Conservation (phyloP, 2,329 filamentous ascomycete genomes). For the Talaromyces sp. region DNA sequence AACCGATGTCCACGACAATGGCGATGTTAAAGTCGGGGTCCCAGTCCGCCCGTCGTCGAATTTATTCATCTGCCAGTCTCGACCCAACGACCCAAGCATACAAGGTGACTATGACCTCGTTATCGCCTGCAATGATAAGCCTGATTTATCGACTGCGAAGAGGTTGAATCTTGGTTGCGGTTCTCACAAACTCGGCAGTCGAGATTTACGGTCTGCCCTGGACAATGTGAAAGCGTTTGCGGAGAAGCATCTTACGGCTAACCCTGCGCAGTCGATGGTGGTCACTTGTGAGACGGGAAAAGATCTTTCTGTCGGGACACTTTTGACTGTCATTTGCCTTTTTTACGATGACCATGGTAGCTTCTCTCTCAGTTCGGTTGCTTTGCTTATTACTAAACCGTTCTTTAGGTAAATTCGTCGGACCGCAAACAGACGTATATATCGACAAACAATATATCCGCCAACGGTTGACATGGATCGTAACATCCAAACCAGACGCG, state of each 20-base stretch:
- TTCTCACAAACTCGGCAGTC: slow-evolving; percentile 73
- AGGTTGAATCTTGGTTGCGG: slow-evolving; percentile 62
- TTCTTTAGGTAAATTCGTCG: slow-evolving; percentile 33
- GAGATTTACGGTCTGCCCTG: slow-evolving; percentile 74
- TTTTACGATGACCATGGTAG: slow-evolving; percentile 66
- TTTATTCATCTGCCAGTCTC: slow-evolving; percentile 39
- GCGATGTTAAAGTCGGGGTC: slow-evolving; percentile 22
- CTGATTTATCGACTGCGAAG: slow-evolving; percentile 34
- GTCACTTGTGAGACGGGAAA: slow-evolving; percentile 74
- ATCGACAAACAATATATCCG: slow-evolving; percentile 77
- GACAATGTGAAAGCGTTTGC: slow-evolving; percentile 61
- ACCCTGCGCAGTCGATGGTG: slow-evolving; percentile 45
- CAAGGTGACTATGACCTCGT: slow-evolving; percentile 45
- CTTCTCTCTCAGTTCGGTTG: neutral
- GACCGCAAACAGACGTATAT: slow-evolving; percentile 26
- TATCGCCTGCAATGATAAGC: slow-evolving; percentile 40
- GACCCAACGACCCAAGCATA: neutral
- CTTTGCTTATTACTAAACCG: slow-evolving; percentile 20
- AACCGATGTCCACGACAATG: slow-evolving; percentile 23
- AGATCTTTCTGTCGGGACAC: slow-evolving; percentile 75
- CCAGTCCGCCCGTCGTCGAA: slow-evolving; percentile 41
- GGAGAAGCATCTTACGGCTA: slow-evolving; percentile 31
- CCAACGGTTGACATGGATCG: slow-evolving; percentile 75
- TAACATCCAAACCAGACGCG: slow-evolving; percentile 71
- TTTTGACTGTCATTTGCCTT: slow-evolving; percentile 73